Percentiles rank a stretch among this genome's conserved stretches.
These are phyloP conservation scores for Flaveria bidentis DNA, from an alignment of 129 eudicot genomes.

Conservation along the genomic window DNA sequence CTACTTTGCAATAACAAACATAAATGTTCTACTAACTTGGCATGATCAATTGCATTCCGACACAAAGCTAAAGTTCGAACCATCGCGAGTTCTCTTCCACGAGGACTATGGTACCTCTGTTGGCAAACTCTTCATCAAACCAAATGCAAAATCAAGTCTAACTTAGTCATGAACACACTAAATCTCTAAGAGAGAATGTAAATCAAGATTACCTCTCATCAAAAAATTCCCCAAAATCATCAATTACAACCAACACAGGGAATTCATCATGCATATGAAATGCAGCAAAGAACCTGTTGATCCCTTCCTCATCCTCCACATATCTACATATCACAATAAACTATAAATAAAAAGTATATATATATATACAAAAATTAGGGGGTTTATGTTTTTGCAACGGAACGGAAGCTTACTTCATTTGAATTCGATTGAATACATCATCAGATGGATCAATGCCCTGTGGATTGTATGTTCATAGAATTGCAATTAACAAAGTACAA, in stretches of 20 bases:
- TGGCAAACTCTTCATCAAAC: conserved; percentile 57
- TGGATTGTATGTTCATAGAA: neutral
- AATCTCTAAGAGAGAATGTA: neutral
- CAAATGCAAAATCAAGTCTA: conserved; percentile 3
- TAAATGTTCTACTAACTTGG: conserved; percentile 53
- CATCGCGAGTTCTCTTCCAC: conserved; percentile 83
- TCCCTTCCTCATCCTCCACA: conserved; percentile 75
- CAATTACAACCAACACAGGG: conserved; percentile 65
- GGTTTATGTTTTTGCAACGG: neutral
- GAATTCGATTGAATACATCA: conserved; percentile 50
- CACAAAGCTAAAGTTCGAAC: conserved; percentile 72
- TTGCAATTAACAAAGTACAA: too few species aligned
- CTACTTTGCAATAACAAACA: neutral
- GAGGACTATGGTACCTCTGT: conserved; percentile 59
- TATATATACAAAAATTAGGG: neutral
- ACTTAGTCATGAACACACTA: neutral
- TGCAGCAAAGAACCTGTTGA: conserved; percentile 80
- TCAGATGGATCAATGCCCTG: conserved; percentile 81
- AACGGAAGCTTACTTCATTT: conserved; percentile 54
- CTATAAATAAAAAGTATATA: neutral
- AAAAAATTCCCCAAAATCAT: conserved; percentile 71
- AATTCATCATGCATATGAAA: conserved; percentile 60
- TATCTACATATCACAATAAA: conserved; percentile 50
- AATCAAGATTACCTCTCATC: conserved; percentile 51
- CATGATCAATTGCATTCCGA: conserved; percentile 67